Base-by-base conservation (phyloP, 495 filamentous ascomycete species). In the Lasiosphaeris hirsuta region DNA sequence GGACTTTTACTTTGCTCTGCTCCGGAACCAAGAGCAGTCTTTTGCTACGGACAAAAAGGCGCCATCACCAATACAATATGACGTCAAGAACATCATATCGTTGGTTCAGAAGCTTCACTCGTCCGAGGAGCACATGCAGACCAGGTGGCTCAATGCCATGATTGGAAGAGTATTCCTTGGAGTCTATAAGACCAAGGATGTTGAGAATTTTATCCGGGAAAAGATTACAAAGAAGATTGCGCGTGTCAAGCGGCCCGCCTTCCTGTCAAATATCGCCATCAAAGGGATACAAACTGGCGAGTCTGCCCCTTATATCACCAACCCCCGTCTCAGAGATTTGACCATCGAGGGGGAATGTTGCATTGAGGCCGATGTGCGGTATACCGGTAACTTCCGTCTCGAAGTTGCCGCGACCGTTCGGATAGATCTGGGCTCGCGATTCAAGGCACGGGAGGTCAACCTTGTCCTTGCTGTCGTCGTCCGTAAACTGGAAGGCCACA, bases 201-300 rank as follows among this genome's bases (percentile, higher is more conserved):
- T 96, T 46, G 88, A 97, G 68, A 81, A 86, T 50, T 81, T 88
- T 50, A 78, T 98, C 33, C 81, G 85, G 46, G 81, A 83, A 39
- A 97, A 96, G 77, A 90, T 98, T 60, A 89, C 86, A 9, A 97
- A 97, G 75, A 98, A 98, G 73, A 97, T 98, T 33, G 84, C 93
- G 4, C 84, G 94, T 18, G 94, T 96, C 38, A 92, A 92, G 59
- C 92, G 91, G 61, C 94, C 94, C 0, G 85, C 87, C 9, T 96
- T 97, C 58, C 82, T 98, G 37, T 90, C 87, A 54, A 84, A 85
- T 53, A 84, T 98, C 47, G 82, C 80, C 13, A 76, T 98, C 10
- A 89, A 86, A 63, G 85, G 80, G 51, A 90, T 98, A 49, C 84
- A 94, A 61, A 88, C 95, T 63, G 94, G 94, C 0, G 86, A 94